phyloP scores from a whole-genome alignment of 768 basidiomycete genomes.

The Chalciporus piperatus region DNA sequence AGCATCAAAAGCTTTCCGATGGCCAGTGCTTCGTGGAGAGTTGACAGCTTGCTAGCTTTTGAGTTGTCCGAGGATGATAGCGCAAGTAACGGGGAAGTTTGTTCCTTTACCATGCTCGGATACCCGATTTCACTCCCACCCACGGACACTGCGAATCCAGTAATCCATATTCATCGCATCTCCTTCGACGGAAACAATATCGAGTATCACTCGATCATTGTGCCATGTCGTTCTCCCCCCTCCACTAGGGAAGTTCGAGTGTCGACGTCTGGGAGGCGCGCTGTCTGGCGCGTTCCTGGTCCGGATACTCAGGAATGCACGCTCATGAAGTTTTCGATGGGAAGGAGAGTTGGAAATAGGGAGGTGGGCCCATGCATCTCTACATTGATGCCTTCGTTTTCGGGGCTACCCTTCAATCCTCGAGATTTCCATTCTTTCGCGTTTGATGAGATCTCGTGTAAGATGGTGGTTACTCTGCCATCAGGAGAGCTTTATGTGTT shows the following conservation, averaged over 20 bases:
- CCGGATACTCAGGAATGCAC: conserved; percentile 38
- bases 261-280: conserved; percentile 20
- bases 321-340: conserved; percentile 50
- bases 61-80: conserved; percentile 16
- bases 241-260: conserved; percentile 14
- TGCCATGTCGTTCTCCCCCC: conserved; percentile 11
- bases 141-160: background rate
- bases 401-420: conserved; percentile 51
- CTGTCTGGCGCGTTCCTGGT: conserved; percentile 17
- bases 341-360: conserved; percentile 9
- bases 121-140: background rate
- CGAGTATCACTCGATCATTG: background rate
- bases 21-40: conserved; percentile 15
- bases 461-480: conserved; percentile 47
- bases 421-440: conserved; percentile 44
- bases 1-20: conserved; percentile 4
- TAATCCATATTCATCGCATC: conserved; percentile 9
- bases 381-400: conserved; percentile 43
- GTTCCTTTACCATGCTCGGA: conserved; percentile 17
- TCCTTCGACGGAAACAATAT: conserved; percentile 15
- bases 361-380: conserved; percentile 7
- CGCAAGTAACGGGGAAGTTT: background rate
- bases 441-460: conserved; percentile 56
- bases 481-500: conserved; percentile 55
- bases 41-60: background rate